Conservation (phyloP, 2,329 filamentous ascomycete species). For the Cladosporium sp. region DNA sequence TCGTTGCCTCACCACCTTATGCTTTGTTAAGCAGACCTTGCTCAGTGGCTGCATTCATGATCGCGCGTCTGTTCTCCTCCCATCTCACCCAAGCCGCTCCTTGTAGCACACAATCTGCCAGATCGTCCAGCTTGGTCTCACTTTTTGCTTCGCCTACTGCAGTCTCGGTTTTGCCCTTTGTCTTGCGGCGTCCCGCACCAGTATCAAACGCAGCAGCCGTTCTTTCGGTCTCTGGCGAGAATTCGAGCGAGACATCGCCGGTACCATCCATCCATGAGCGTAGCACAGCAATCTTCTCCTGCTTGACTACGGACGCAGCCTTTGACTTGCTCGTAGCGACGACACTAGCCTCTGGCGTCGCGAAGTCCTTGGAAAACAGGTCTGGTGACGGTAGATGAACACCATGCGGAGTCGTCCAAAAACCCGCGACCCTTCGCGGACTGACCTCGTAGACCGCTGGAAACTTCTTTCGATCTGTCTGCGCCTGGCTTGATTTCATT, state of each 20-base stretch:
- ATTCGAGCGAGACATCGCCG: constrained; percentile 21
- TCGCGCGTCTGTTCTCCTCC: constrained; percentile 52
- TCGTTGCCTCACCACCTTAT: neutral
- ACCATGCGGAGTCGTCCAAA: constrained; percentile 42
- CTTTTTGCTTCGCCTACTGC: constrained; percentile 18
- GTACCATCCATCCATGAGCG: constrained; percentile 46
- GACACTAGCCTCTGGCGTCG: neutral
- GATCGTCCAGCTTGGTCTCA: constrained; percentile 67
- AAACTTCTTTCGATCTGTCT: constrained; percentile 8
- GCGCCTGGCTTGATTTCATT: constrained; percentile 40
- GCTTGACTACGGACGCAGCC: constrained; percentile 37
- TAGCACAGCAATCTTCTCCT: constrained; percentile 60
- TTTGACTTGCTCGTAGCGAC: neutral
- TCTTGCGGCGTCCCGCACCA: constrained; percentile 22
- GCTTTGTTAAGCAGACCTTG: too few relatives aligned
- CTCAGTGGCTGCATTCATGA: neutral
- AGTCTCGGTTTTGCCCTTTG: constrained; percentile 18
- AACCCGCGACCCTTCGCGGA: constrained; percentile 52
- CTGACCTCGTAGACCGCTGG: constrained; percentile 45
- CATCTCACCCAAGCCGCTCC: constrained; percentile 72
- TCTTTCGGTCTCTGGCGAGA: constrained; percentile 33
- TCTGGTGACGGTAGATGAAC: constrained; percentile 12
- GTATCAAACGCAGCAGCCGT: constrained; percentile 33
- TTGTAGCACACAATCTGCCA: constrained; percentile 75
- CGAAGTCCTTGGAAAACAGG: constrained; percentile 9